Evolutionary conservation across 1,284 basidiomycete species (phyloP).

Genomic region (Ganoderma leucocontextum): DNA sequence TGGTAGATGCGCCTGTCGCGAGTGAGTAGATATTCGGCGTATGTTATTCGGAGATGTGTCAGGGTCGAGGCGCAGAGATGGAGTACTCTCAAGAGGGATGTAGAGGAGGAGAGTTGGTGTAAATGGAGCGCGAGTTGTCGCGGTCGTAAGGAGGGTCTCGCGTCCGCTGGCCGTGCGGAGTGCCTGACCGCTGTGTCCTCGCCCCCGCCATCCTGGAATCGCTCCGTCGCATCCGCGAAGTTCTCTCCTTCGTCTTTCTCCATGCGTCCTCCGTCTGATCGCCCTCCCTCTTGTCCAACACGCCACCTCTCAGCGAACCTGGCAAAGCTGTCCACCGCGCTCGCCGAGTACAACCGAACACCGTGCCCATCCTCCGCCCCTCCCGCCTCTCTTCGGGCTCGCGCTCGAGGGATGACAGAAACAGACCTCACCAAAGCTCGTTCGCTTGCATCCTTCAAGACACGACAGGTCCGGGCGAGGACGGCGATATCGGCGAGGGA

Average conservation of each 20-base stretch:
- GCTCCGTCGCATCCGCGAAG: neutral
- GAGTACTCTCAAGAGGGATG: neutral
- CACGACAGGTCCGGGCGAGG: neutral
- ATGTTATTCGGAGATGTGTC: slow-evolving; percentile 21
- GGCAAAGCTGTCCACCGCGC: neutral
- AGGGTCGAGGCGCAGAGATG: slow-evolving; percentile 6
- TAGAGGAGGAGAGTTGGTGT: neutral
- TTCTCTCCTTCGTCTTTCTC: no score
- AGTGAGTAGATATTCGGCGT: slow-evolving; percentile 24
- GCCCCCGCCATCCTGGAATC: neutral
- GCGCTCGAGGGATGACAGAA: neutral
- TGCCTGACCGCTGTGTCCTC: neutral
- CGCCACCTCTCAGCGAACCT: neutral
- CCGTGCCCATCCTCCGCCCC: neutral
- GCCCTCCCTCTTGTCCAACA: neutral
- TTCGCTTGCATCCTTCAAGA: neutral
- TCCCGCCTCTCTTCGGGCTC: neutral
- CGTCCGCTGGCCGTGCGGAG: neutral
- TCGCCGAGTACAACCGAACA: neutral
- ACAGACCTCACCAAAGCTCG: neutral
- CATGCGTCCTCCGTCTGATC: neutral
- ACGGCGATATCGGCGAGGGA: neutral
- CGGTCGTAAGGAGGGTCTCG: neutral
- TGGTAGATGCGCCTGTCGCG: slow-evolving; percentile 11
- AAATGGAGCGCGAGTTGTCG: neutral